Conservation (phyloP, 371 early-diverging fungal species). For the Rhizopus microsporus region DNA sequence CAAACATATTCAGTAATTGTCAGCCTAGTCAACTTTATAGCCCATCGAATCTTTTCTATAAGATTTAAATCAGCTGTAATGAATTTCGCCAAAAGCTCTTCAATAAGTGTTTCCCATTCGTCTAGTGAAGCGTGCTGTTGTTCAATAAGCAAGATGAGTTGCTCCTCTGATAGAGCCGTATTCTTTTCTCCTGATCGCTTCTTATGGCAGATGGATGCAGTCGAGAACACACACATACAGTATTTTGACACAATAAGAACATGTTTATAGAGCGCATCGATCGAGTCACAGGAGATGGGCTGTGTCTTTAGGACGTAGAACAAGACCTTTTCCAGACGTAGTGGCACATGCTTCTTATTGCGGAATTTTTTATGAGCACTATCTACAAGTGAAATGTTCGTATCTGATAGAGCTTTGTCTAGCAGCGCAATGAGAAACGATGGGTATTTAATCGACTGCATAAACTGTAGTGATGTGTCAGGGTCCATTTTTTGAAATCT, state of each 20-base stretch:
- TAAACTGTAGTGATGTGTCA: constrained; percentile 11
- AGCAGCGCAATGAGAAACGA: constrained; percentile 13
- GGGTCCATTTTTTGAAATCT: constrained; percentile 14
- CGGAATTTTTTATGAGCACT: constrained; percentile 3
- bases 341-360: constrained; percentile 11
- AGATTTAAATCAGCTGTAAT: background rate
- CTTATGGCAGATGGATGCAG: constrained; percentile 12
- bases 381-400: constrained; percentile 6
- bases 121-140: constrained; percentile 4
- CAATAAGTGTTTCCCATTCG: constrained; percentile 19
- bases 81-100: background rate
- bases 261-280: constrained; percentile 21
- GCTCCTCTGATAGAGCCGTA: constrained; percentile 15
- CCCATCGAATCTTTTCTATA: constrained; percentile 25
- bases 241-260: constrained; percentile 18
- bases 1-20: constrained; percentile 21
- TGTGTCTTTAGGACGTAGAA: constrained; percentile 20
- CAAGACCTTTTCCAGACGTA: constrained; percentile 18
- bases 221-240: constrained; percentile 21
- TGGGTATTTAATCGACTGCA: constrained; percentile 25
- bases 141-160: constrained; percentile 11
- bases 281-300: background rate
- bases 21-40: constrained; percentile 17
- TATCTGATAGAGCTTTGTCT: constrained; percentile 22
- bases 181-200: constrained; percentile 10